Base-by-base conservation (phyloP, 1,284 basidiomycete species). In the Paramarasmius palmivorus region DNA sequence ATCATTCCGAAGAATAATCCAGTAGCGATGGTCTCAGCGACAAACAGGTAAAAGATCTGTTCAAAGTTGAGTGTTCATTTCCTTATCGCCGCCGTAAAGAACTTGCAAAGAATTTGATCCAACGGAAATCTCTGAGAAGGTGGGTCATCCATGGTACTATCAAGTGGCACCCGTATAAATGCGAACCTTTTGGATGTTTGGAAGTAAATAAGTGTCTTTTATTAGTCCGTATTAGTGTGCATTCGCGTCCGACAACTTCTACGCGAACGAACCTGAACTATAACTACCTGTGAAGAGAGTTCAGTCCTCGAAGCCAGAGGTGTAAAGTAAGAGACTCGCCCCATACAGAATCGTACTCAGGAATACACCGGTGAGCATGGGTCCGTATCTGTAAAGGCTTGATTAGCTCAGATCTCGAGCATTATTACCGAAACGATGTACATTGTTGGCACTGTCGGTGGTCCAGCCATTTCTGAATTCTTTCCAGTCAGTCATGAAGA, bases 1-100 rank as follows among this genome's bases (percentile, higher is more conserved):
- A 71, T 59, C 22, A 69, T 68, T 19, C 55, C 64, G 37, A 71
- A 67, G 47, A 66, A 65, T 40, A 66, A 62, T 0, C 40, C 63
- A 0, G 68, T 68, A 47, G 69, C 67, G 3, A 59, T 35, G 0
- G 65, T 64, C 49, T 72, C 71, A 2, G 65, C 58, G n/a, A 67
- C 39, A 17, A 68, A 66, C 2, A 69, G 56, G 53, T 69, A 69
- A 12, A 59, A 49, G 17, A 68, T 61, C 67, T 68, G 45, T 8
- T 5, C n/a, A 50, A n/a, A 59, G 50, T 36, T 36, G 32, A 46
- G 25, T 25, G 14, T 29, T 4, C 4, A 25, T 3, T 15, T 10
- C 25, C 25, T 14, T 29, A 29, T n/a, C n/a, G 23, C 25, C 44
- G 15, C 17, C 1, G 25, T 12, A 4, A 5, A 4, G 25, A 46